These are phyloP conservation scores for Cryptomeria japonica DNA, from an alignment of 75 land plant species.

Conservation along the genomic window DNA sequence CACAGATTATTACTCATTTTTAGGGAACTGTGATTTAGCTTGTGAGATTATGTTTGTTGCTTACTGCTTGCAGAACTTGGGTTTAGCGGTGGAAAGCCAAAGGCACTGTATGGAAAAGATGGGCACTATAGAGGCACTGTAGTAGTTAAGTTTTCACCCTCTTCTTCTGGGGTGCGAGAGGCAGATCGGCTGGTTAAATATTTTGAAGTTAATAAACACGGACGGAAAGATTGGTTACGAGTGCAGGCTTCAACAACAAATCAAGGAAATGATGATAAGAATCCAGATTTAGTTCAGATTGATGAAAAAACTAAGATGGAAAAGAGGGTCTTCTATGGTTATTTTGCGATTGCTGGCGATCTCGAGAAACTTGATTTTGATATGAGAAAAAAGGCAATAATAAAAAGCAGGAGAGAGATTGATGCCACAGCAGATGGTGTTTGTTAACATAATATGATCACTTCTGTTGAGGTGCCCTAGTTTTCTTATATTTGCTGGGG, in stretches of 20 bases:
- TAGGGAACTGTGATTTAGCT: neutral
- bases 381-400: constrained; percentile 35
- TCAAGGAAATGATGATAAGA: constrained; percentile 38
- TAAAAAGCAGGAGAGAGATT: constrained; percentile 51
- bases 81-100: constrained; percentile 55
- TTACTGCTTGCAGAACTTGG: constrained; percentile 51
- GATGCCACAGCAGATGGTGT: constrained; percentile 17
- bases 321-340: constrained; percentile 58
- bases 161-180: constrained; percentile 48
- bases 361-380: constrained; percentile 68
- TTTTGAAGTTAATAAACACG: constrained; percentile 55
- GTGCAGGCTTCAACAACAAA: constrained; percentile 25
- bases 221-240: constrained; percentile 57
- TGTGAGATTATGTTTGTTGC: constrained; percentile 6
- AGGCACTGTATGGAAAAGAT: constrained; percentile 57
- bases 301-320: constrained; percentile 48
- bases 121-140: constrained; percentile 56
- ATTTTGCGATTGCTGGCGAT: constrained; percentile 57
- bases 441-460: neutral
- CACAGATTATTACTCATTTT: neutral
- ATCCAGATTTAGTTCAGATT: constrained; percentile 42
- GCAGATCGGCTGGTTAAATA: constrained; percentile 46
- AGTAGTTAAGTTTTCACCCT: constrained; percentile 54
- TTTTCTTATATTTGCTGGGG: neutral
- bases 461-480: neutral